phyloP scores from a whole-genome alignment of 441 rosid species.

The Viola pubescens region DNA sequence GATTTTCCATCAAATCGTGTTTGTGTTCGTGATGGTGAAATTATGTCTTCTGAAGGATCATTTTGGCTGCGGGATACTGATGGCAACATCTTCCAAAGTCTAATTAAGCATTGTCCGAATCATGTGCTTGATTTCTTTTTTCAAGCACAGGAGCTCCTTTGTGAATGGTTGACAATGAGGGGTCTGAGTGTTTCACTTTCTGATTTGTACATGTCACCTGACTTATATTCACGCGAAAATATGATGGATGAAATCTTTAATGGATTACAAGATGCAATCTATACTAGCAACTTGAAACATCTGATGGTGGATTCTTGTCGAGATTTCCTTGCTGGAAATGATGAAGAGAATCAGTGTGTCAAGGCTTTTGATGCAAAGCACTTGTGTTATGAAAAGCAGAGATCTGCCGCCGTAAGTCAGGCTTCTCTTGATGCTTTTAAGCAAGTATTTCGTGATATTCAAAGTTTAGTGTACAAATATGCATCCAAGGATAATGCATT shows the following conservation, averaged over 20 bases:
- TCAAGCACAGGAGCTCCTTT: conserved; percentile 73
- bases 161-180: conserved; percentile 76
- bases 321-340: conserved; percentile 47
- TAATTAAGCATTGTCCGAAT: conserved; percentile 39
- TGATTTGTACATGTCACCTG: conserved; percentile 64
- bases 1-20: conserved; percentile 39
- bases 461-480: conserved; percentile 56
- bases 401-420: conserved; percentile 68
- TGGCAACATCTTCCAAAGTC: conserved; percentile 66
- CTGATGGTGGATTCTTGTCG: conserved; percentile 60
- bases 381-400: conserved; percentile 63
- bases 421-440: conserved; percentile 74
- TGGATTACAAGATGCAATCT: conserved; percentile 64
- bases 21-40: conserved; percentile 56
- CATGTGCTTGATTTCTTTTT: conserved; percentile 53
- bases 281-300: conserved; percentile 56
- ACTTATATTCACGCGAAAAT: conserved; percentile 38
- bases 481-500: conserved; percentile 60
- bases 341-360: conserved; percentile 32
- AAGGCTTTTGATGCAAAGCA: conserved; percentile 33
- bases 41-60: conserved; percentile 63
- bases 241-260: conserved; percentile 61
- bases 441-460: conserved; percentile 72
- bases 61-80: conserved; percentile 72
- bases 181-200: conserved; percentile 85